phyloP scores from a whole-genome alignment of 2,329 filamentous ascomycete species.

The Venturia aucupariae region DNA sequence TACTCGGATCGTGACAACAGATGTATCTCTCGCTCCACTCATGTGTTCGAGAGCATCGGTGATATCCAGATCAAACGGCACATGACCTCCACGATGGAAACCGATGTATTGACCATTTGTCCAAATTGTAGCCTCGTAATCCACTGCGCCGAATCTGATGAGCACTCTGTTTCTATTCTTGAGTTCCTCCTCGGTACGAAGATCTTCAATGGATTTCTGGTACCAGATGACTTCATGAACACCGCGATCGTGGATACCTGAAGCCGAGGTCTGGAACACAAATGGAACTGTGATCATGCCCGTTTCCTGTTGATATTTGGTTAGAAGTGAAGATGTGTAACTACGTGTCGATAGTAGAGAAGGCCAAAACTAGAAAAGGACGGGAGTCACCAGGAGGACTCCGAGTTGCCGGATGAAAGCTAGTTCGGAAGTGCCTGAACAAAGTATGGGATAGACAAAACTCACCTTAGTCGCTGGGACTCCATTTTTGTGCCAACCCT shows the following conservation, averaged over 20 bases:
- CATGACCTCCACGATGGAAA: constrained; percentile 49
- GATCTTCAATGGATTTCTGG: constrained; percentile 43
- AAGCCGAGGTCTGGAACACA: constrained; percentile 56
- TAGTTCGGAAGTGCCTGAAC: too few relatives aligned
- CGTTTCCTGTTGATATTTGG: constrained; percentile 33
- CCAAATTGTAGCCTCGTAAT: constrained; percentile 53
- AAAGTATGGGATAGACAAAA: too few relatives aligned
- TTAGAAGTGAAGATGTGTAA: too few relatives aligned
- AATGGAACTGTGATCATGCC: constrained; percentile 50
- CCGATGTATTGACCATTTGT: constrained; percentile 45
- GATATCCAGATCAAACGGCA: constrained; percentile 48
- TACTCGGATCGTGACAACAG: constrained; percentile 46
- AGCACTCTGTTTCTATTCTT: constrained; percentile 33
- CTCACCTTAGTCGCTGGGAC: constrained; percentile 21
- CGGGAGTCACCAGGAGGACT: too few relatives aligned
- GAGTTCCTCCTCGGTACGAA: constrained; percentile 37
- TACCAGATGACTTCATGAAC: constrained; percentile 63
- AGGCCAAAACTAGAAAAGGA: too few relatives aligned
- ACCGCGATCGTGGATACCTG: constrained; percentile 51
- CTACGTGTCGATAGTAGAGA: too few relatives aligned
- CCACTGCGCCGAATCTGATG: constrained; percentile 51
- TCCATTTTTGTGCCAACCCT: constrained; percentile 45
- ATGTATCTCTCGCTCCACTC: constrained; percentile 12
- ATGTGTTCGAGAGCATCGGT: constrained; percentile 32
- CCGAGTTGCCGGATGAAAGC: too few relatives aligned